These are phyloP conservation scores for Xylariaceae sp. DNA, from an alignment of 2,329 filamentous ascomycete genomes.

Conservation along the genomic window DNA sequence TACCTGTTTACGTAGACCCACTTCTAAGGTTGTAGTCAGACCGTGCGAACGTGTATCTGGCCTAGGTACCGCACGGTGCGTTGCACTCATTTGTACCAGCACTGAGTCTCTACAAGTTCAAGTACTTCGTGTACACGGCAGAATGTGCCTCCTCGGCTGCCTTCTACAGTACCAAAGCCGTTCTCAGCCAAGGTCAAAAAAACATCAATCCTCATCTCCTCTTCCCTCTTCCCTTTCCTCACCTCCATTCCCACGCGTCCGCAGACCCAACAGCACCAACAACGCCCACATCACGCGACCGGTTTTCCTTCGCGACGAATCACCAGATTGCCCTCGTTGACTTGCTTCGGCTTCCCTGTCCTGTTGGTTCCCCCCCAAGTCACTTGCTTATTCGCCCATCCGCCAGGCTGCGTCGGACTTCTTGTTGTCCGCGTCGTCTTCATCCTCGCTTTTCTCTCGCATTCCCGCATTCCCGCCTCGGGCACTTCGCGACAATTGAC, in stretches of 20 bases:
- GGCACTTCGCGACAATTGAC: slow-evolving; percentile 11
- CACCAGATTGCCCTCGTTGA: neutral
- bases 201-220: slow-evolving; percentile 2
- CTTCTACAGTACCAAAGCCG: neutral
- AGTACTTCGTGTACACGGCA: neutral
- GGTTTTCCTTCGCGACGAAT: neutral
- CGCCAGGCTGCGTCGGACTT: neutral
- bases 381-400: slow-evolving; percentile 2
- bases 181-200: slow-evolving; percentile 1
- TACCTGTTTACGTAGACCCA: no score
- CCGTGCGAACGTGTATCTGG: no score
- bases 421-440: neutral
- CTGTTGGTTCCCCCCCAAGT: neutral
- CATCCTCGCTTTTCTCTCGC: no score
- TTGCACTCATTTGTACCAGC: neutral
- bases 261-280: neutral
- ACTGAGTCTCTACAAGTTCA: neutral
- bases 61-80: neutral
- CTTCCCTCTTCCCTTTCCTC: neutral
- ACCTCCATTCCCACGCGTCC: slow-evolving; percentile 3
- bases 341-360: neutral
- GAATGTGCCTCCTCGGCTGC: neutral
- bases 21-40: no score
- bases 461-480: neutral
- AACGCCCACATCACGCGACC: neutral